Evolutionary conservation across 192 early-diverging fungal genomes (phyloP), one percentile per base, ranked within the genome.

Genomic region (Spinellus fusiger): DNA sequence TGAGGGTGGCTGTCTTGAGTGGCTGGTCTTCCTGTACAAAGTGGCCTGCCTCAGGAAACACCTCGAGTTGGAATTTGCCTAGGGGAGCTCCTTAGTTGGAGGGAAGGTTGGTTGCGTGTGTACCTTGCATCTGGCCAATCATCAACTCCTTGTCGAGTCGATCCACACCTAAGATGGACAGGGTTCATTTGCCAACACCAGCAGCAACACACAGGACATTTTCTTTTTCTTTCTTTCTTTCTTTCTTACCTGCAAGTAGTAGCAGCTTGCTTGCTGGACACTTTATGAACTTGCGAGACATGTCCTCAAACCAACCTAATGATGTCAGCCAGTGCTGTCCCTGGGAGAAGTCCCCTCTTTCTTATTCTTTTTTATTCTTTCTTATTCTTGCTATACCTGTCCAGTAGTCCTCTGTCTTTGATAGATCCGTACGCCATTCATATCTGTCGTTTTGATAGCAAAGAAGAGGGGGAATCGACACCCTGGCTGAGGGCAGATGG

Each of bases 101-200:
- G 16, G 12, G 27, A 29, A 50, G 15, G 53, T 22, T 48, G 22
- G 23, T 22, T n/a, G 10, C 8, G 74, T 56, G 25, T 35, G 9
- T 70, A 70, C 83, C 89, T 71, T 91, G 89, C 89, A 91, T 91
- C 57, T 90, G 88, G 0, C 80, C 88, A 69, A 91, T 89, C 53
- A 82, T 81, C 46, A 91, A 74, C 16, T 83, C 75, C 54, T 84
- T 91, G 55, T 91, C 89, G 65, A 91, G 60, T 29, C 88, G 75
- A 73, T 91, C 89, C 0, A 88, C 82, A 8, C 84, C 76, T 77
- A 16, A 29, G 5, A 37, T 18, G 38, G 10, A 34, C 9, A 33
- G 52, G 13, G 10, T 6, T 12, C 18, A 44, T 44, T n/a, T 44
- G 10, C n/a, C n/a, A n/a, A n/a, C n/a, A n/a, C n/a, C n/a, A n/a